Evolutionary conservation across 2,329 filamentous ascomycete species (phyloP), one percentile per base, ranked within the genome.

Genomic region (Orbilia blumenaviensis): DNA sequence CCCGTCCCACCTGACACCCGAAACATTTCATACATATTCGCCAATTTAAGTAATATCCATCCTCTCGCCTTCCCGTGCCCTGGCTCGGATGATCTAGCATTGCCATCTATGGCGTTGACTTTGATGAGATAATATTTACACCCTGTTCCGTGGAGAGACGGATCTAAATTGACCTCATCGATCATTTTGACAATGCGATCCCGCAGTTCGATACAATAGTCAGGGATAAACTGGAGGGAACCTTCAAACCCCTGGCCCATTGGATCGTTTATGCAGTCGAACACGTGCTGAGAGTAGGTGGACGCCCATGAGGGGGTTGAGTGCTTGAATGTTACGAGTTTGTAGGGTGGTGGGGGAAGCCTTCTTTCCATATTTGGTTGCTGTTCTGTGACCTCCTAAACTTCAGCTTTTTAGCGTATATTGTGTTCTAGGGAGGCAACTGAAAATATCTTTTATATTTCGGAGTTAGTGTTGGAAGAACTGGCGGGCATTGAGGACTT

Each of bases 11-110:
- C 52, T 18, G 52, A 14, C 16, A 21, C 32, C 18, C 10, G 16
- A 38, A 56, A 56, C n/a, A 38, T 25, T 14, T 38, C 29, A 38
- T 56, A 56, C 52, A 56, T 56, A 56, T 56, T 56, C 29, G 52
- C 52, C 52, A 56, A 14, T 32, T 56, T 56, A 9, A 56, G 18
- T 18, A 56, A 36, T 25, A 56, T 8, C 52, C 52, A 56, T 7
- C n/a, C 52, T 12, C 52, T 18, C 7, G 52, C 29, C 9, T 56
- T 56, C 14, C 27, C 48, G 25, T 54, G 27, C 10, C 52, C 52
- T 12, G 18, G 14, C 3, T 54, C 48, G 16, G 7, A 1, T 14
- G 23, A 8, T 25, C 32, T 38, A 0, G 29, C 52, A 7, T 29
- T 21, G 10, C 52, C 52, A 12, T 38, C 32, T 23, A 36, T n/a